Evolutionary conservation across 2,329 filamentous ascomycete species (phyloP), one percentile per base, ranked within the genome.

Genomic region (Penicillium psychrosexuale): DNA sequence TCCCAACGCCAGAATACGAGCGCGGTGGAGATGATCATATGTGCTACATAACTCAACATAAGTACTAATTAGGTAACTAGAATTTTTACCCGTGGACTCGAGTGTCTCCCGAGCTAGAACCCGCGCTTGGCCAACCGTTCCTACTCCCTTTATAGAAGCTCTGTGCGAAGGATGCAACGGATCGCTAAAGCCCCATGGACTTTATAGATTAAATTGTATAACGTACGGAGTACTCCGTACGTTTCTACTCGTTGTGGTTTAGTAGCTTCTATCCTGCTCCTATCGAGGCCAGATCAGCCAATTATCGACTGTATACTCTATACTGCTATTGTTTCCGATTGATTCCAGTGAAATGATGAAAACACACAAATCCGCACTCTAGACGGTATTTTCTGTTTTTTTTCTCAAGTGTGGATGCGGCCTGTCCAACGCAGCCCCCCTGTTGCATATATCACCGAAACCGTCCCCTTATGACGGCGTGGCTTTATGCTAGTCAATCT

Each of bases 381-480:
- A 24, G 7, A 11, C 5, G 5, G 22, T 15, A 11, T 28, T 28
- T 17, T 38, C 12, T 12, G 24, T 4, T 38, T 39, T 24, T 13
- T 24, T 15, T 2, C 37, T 33, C 28, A 12, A 30, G 28, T 30
- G 30, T 48, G 5, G 22, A 36, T 36, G 12, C 19, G 5, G n/a
- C 27, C 9, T 53, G 56, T 30, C 28, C 22, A 46, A 45, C 27
- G 24, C 30, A 36, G 43, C 7, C 7, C 19, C 34, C 28, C 15
- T 56, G 44, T 33, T 30, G 22, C 22, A 36, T 30, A 33, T 24
- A 33, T 24, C 15, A 40, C 33, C 47, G 24, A 49, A 30, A 49
- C 30, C 31, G 39, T 50, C 43, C 24, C 27, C 19, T 8, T 19
- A 47, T 58, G 56, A 58, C 53, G 45, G 2, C 1, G 48, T 58